phyloP scores from a whole-genome alignment of 1,139 yeast species.

The Saccharomyces hybrid region DNA sequence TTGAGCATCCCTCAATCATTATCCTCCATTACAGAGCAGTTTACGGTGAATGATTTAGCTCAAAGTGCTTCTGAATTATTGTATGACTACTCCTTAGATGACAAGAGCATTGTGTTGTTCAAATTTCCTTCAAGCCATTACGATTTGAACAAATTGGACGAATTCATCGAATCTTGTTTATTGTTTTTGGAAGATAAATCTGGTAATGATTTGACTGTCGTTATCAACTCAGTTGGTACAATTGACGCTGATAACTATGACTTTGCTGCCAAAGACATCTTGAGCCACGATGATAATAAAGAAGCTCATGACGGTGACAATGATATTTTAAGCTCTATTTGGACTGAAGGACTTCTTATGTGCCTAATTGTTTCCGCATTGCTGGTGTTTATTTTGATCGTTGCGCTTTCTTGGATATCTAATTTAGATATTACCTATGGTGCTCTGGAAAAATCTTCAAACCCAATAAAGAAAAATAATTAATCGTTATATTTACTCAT shows the following conservation, averaged over 20 bases:
- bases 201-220: constrained; percentile 14
- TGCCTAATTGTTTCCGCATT: constrained; percentile 50
- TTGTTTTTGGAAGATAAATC: constrained; percentile 19
- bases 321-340: constrained; percentile 24
- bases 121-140: constrained; percentile 18
- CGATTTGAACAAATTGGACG: constrained; percentile 18
- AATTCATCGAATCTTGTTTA: constrained; percentile 19
- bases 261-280: not conserved
- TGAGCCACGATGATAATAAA: not conserved
- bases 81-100: constrained; percentile 13
- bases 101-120: constrained; percentile 17
- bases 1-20: not conserved
- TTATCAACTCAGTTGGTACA: constrained; percentile 11
- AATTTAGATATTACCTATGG: constrained; percentile 58
- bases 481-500: constrained; percentile 7
- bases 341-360: constrained; percentile 54
- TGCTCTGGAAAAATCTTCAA: constrained; percentile 60
- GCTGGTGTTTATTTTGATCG: constrained; percentile 42
- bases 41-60: constrained; percentile 14
- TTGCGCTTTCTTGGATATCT: constrained; percentile 55
- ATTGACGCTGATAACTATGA: constrained; percentile 5
- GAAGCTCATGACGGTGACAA: constrained; percentile 8
- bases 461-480: constrained; percentile 54
- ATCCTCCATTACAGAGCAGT: constrained; percentile 2
- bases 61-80: constrained; percentile 15